Evolutionary conservation across 306 rosid species (phyloP), one percentile per base, ranked within the genome.

Genomic region (Rosa rugosa): DNA sequence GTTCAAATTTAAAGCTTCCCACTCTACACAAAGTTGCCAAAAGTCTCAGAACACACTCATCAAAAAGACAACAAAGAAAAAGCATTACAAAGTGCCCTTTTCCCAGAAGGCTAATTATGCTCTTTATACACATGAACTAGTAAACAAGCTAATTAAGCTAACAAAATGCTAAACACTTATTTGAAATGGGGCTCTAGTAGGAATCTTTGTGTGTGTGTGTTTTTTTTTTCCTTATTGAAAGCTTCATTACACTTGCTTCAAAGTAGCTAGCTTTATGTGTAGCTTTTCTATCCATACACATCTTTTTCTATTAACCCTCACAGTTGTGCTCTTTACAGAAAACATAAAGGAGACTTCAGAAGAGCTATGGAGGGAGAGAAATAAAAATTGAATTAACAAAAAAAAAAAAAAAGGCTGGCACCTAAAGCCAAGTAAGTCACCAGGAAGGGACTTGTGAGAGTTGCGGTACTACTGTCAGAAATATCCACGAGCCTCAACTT

Each of bases 271-370:
- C 79, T 46, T 75, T 75, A 46, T 62, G 47, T 16, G 4, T 38
- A n/a, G 36, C 88, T 86, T 84, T 38, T 66, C 71, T 89, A 83
- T 44, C 84, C 89, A 77, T 42, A 82, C 74, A 75, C 75, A 77
- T 82, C 73, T 50, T 54, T 87, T 83, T 85, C 87, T 84, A 84
- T 90, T 85, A 68, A 79, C 88, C 85, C 80, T 84, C 84, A 65
- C 65, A 27, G 79, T 11, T 12, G 66, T 77, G 71, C 76, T 83
- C 85, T 87, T 87, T 79, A 81, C 50, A 75, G 85, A 73, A 76
- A 84, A 80, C 73, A 62, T 62, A 72, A 71, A 78, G 51, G 72
- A 85, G 77, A 85, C 88, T 83, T 79, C 53, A 73, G 80, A 46
- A 79, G 83, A 84, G 86, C 63, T 75, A 69, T 22, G 67, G 74